A percentile compares a stretch with the other conserved stretches of the same genome.
Evolutionary conservation across 2,329 filamentous ascomycete species (phyloP).

Genomic region (Fusarium sp.): DNA sequence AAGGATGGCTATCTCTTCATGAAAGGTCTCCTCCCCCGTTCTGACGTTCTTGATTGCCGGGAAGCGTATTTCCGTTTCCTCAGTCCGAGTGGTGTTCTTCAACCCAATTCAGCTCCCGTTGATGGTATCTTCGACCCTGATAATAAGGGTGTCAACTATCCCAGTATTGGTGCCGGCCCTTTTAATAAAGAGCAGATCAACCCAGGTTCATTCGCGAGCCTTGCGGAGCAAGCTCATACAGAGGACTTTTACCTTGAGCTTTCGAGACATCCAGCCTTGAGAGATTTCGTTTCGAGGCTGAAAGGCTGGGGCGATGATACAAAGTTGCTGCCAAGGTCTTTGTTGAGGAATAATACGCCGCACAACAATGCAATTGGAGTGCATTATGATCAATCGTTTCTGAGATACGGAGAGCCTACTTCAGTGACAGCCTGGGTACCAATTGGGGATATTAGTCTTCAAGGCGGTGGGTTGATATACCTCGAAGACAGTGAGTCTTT

Average conservation of each 20-base stretch:
- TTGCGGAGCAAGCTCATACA: constrained; percentile 19
- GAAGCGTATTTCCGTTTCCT: constrained; percentile 19
- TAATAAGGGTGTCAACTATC: constrained; percentile 9
- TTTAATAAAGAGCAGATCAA: not conserved
- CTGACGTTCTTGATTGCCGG: constrained; percentile 11
- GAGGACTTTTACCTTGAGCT: constrained; percentile 20
- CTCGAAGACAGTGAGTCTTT: constrained; percentile 16
- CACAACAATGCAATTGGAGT: constrained; percentile 66
- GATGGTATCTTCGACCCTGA: constrained; percentile 12
- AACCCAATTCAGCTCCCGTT: constrained; percentile 1
- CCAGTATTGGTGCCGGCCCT: constrained; percentile 14
- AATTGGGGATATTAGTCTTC: constrained; percentile 55
- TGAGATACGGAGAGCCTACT: constrained; percentile 63
- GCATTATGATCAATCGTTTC: constrained; percentile 69
- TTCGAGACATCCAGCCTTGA: not conserved
- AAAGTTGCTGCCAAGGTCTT: constrained; percentile 10
- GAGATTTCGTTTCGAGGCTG: constrained; percentile 5
- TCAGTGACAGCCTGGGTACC: constrained; percentile 67
- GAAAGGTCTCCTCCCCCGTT: constrained; percentile 12
- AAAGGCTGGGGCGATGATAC: constrained; percentile 17
- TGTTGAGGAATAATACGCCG: constrained; percentile 66
- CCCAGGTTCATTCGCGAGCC: constrained; percentile 11
- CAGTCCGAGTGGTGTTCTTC: not conserved
- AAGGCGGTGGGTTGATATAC: constrained; percentile 22
- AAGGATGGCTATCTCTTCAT: constrained; percentile 10